Percentiles rank a stretch among this genome's conserved stretches.
These are phyloP conservation scores for Amaranthus hypochondriacus DNA, from an alignment of 148 eudicot species.

Conservation along the genomic window DNA sequence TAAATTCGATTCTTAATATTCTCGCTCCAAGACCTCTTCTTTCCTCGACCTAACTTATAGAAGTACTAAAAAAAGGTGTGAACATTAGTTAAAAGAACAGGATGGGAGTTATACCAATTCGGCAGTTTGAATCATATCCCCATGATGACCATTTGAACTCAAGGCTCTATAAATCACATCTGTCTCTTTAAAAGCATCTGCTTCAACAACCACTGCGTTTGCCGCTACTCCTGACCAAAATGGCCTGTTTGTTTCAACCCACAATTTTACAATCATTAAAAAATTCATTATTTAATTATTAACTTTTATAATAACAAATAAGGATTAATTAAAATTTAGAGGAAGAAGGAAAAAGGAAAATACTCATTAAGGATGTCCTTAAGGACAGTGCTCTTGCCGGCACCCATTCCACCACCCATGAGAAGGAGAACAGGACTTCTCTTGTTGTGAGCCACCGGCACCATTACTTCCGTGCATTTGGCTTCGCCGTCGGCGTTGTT, in stretches of 20 bases:
- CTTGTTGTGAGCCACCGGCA: constrained; percentile 61
- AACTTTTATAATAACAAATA: background rate
- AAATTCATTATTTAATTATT: background rate
- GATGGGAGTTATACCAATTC: constrained; percentile 48
- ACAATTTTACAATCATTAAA: background rate
- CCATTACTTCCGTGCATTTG: constrained; percentile 72
- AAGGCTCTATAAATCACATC: constrained; percentile 85
- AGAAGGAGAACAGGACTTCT: constrained; percentile 83
- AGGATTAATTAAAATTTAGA: constrained; percentile 20
- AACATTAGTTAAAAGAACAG: background rate
- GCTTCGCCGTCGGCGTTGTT: constrained; percentile 23
- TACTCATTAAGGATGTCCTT: constrained; percentile 82
- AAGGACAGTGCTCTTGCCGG: constrained; percentile 95
- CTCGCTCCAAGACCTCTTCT: no score
- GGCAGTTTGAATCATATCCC: constrained; percentile 86
- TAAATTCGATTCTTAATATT: no score
- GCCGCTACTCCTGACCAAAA: constrained; percentile 77
- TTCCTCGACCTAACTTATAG: background rate
- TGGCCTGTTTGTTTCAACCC: constrained; percentile 51
- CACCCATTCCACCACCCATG: constrained; percentile 99
- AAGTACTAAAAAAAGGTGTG: no score
- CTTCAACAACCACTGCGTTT: constrained; percentile 82
- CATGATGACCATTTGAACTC: constrained; percentile 68
- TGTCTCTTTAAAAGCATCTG: constrained; percentile 87
- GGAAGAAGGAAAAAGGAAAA: background rate